Evolutionary conservation across 768 basidiomycete genomes (phyloP), one percentile per base, ranked within the genome.

Genomic region (Candolleomyces efflorescens): DNA sequence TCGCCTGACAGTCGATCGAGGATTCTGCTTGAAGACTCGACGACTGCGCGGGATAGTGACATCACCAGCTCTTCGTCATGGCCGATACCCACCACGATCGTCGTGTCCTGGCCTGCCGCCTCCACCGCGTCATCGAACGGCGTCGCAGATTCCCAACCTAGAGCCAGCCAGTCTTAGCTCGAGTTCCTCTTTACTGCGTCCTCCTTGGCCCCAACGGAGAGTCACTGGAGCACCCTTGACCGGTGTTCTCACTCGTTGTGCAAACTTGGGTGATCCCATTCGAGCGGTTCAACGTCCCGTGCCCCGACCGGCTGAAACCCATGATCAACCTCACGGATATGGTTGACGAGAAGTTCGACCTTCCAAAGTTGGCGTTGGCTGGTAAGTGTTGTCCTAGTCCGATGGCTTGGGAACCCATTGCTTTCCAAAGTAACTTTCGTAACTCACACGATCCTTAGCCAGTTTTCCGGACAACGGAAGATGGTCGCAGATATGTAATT

Each of bases 171-270:
- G n/a, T n/a, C n/a, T n/a, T n/a, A n/a, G n/a, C n/a, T n/a, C n/a
- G n/a, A n/a, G n/a, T n/a, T n/a, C 61, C n/a, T n/a, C n/a, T 18
- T 39, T 70, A 17, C 72, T 70, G 26, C 77, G 77, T 20, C 78
- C 83, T 9, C 80, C 80, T 9, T 70, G 79, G 24, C 82, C 82
- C 15, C 62, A 72, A 9, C 78, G 83, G 46, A 71, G 78, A 36
- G 23, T 38, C 32, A 37, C 48, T 36, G 23, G n/a, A n/a, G 50
- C 72, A 71, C 58, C 72, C 76, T 15, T 64, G 71, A 55, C 77
- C 76, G 77, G 77, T 0, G 68, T 74, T 18, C 65, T 75, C 18
- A 73, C 72, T 4, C 69, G 68, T 37, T 78, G 76, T 59, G 56
- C 61, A 15, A 71, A 69, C 41, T 62, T 76, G 15, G 65, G 73